Conservation (phyloP, 2,329 filamentous ascomycete genomes). For the Macrophomina phaseolina region DNA sequence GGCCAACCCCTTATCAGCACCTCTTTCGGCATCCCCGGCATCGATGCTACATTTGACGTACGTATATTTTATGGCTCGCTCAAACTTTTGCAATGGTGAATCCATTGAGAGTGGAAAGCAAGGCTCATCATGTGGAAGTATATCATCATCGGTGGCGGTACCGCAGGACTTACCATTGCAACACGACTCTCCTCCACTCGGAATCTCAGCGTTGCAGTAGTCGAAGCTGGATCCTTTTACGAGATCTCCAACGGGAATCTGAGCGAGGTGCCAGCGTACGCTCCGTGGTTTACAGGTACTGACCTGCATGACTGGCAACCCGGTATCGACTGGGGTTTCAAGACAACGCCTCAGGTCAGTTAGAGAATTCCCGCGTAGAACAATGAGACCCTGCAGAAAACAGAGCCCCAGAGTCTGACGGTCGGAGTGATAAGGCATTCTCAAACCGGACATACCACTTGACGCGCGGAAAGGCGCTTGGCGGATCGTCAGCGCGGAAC, state of each 20-base stretch:
- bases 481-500: slow-evolving; percentile 4
- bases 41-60: slow-evolving; percentile 37
- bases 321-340: background rate
- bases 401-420: background rate
- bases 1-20: background rate
- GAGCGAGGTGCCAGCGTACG: slow-evolving; percentile 33
- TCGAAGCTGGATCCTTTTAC: slow-evolving; percentile 38
- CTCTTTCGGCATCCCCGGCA: slow-evolving; percentile 29
- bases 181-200: slow-evolving; percentile 36
- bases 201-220: slow-evolving; percentile 35
- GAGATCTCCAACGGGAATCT: slow-evolving; percentile 39
- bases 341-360: background rate
- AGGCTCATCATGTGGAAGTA: slow-evolving; percentile 23
- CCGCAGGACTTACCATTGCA: slow-evolving; percentile 36
- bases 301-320: slow-evolving; percentile 4
- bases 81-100: background rate
- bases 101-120: background rate
- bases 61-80: background rate
- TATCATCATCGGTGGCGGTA: slow-evolving; percentile 37
- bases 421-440: background rate
- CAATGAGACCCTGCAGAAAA: too few relatives aligned
- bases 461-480: background rate
- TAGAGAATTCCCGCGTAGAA: too few relatives aligned
- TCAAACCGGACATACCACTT: slow-evolving; percentile 1
- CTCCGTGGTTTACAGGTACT: slow-evolving; percentile 15